phyloP scores from a whole-genome alignment of 2,329 filamentous ascomycete genomes.

The Colletotrichum plurivorum region DNA sequence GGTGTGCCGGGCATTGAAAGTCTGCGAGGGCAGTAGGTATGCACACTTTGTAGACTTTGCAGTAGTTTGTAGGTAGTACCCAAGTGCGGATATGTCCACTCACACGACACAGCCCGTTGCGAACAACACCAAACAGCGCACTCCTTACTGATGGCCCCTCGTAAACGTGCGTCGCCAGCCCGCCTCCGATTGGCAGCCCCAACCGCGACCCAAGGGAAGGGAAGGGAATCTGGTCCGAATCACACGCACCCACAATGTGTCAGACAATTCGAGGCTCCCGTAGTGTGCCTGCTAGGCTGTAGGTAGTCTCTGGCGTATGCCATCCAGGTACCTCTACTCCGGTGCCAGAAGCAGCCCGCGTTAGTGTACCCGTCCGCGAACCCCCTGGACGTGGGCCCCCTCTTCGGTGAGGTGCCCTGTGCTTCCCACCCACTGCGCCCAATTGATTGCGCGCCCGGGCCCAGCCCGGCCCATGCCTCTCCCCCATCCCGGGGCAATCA shows the following conservation, averaged over 20 bases:
- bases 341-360: background rate
- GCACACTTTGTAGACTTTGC: no score
- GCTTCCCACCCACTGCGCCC: conserved; percentile 24
- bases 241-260: conserved; percentile 8
- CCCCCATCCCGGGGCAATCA: background rate
- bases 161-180: conserved; percentile 9
- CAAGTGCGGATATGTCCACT: no score
- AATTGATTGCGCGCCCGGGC: conserved; percentile 26
- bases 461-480: background rate
- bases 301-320: no score
- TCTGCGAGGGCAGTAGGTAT: no score
- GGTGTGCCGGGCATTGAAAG: background rate
- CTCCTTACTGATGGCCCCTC: background rate
- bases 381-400: background rate
- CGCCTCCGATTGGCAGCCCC: conserved; percentile 12
- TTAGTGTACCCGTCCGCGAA: conserved; percentile 23
- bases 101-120: background rate
- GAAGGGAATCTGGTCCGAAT: conserved; percentile 12
- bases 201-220: conserved; percentile 14
- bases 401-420: conserved; percentile 4
- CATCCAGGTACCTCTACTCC: no score
- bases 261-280: conserved; percentile 21
- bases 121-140: background rate
- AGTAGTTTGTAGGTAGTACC: no score
- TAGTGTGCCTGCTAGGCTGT: background rate